phyloP scores from a whole-genome alignment of 176 grass and related monocot species.

The Neostapfia colusana region DNA sequence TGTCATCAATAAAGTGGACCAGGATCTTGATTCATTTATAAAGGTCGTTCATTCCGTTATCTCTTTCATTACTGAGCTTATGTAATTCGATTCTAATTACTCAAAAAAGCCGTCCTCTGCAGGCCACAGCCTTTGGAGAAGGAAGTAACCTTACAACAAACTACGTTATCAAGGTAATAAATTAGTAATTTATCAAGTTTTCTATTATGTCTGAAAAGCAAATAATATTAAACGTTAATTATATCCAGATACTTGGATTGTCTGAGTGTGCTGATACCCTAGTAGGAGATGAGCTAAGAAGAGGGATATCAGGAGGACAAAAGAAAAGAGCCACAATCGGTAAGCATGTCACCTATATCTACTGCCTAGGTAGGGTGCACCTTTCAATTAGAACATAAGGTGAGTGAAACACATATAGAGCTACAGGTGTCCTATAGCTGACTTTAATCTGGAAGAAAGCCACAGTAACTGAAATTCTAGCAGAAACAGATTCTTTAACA shows the following conservation, averaged over 20 bases:
- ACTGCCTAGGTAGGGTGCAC: neutral
- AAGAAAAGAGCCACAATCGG: slow-evolving; percentile 93
- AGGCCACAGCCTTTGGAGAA: slow-evolving; percentile 81
- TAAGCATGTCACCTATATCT: slow-evolving; percentile 22
- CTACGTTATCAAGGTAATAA: slow-evolving; percentile 84
- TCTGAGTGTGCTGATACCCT: slow-evolving; percentile 80
- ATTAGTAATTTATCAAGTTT: slow-evolving; percentile 7
- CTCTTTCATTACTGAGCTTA: neutral
- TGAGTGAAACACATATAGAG: neutral
- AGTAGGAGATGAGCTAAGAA: slow-evolving; percentile 88
- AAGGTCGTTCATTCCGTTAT: slow-evolving; percentile 49
- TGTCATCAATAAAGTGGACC: slow-evolving; percentile 76
- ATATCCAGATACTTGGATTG: slow-evolving; percentile 79
- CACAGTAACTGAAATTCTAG: neutral
- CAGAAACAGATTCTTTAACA: slow-evolving; percentile 5
- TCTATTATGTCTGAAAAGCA: slow-evolving; percentile 21
- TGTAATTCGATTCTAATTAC: slow-evolving; percentile 30
- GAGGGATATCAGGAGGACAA: slow-evolving; percentile 97
- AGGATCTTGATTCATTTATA: slow-evolving; percentile 71
- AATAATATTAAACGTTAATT: slow-evolving; percentile 23
- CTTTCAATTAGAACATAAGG: neutral
- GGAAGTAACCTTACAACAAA: slow-evolving; percentile 83
- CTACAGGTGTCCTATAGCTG: slow-evolving; percentile 6
- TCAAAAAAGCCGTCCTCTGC: slow-evolving; percentile 14
- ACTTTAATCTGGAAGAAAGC: neutral